phyloP scores from a whole-genome alignment of 2,329 filamentous ascomycete genomes.

The Cytospora piceae region DNA sequence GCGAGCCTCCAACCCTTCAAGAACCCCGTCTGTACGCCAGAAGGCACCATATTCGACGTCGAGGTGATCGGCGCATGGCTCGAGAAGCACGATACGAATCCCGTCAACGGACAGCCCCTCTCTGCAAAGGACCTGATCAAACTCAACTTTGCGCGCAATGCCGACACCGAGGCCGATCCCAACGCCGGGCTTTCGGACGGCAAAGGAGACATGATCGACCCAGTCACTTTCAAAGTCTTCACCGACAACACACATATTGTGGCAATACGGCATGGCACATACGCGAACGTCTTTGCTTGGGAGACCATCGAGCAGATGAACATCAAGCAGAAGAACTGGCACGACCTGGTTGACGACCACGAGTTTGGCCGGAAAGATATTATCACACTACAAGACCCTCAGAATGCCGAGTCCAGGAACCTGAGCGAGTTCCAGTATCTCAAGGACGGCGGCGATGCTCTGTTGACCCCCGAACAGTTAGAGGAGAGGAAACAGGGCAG shows the following conservation, averaged over 20 bases:
- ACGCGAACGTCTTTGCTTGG: constrained; percentile 95
- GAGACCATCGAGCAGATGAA: constrained; percentile 96
- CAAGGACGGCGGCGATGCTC: constrained; percentile 74
- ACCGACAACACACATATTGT: constrained; percentile 98
- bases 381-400: constrained; percentile 93
- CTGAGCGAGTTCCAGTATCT: constrained; percentile 88
- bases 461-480: constrained; percentile 71
- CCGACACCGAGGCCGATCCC: constrained; percentile 60
- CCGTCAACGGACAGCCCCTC: constrained; percentile 79
- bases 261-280: constrained; percentile 75
- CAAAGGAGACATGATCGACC: constrained; percentile 85
- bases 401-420: constrained; percentile 82
- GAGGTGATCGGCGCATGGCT: constrained; percentile 95
- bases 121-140: constrained; percentile 84
- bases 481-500: constrained; percentile 66
- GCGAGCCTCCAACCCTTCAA: constrained; percentile 93
- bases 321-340: constrained; percentile 96
- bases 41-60: constrained; percentile 91
- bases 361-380: constrained; percentile 90
- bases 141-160: constrained; percentile 89
- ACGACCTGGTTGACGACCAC: constrained; percentile 82
- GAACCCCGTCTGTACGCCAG: constrained; percentile 86
- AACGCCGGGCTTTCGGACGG: constrained; percentile 53
- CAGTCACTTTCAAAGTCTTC: constrained; percentile 95
- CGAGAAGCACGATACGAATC: constrained; percentile 90